Conservation (phyloP, 1,139 yeast genomes). For the Eremothecium sinecaudum region DNA sequence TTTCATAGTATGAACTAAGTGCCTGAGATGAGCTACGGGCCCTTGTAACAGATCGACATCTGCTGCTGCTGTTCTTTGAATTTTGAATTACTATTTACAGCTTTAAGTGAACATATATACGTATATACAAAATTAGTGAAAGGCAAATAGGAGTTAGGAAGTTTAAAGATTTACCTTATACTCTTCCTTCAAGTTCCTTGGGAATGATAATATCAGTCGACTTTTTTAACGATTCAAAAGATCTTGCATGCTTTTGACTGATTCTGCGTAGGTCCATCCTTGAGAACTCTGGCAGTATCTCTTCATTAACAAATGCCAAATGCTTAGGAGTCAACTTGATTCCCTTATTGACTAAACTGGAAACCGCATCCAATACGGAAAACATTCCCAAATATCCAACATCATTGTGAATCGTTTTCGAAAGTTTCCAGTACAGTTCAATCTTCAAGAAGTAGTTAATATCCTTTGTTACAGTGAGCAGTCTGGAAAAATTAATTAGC, state of each 20-base stretch:
- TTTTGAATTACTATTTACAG: too few relatives aligned
- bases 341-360: conserved; percentile 10
- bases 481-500: conserved; percentile 17
- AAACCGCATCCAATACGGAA: conserved; percentile 12
- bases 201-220: too few relatives aligned
- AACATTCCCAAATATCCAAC: conserved; percentile 11
- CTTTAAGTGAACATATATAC: too few relatives aligned
- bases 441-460: conserved; percentile 9
- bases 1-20: too few relatives aligned
- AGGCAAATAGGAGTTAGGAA: too few relatives aligned
- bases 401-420: conserved; percentile 8
- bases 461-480: conserved; percentile 10
- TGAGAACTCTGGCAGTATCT: conserved; percentile 12
- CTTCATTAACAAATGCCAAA: conserved; percentile 10
- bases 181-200: too few relatives aligned
- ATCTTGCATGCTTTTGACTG: too few relatives aligned
- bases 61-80: conserved; percentile 1
- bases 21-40: too few relatives aligned
- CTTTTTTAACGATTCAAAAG: too few relatives aligned
- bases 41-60: background rate
- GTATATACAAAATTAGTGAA: too few relatives aligned
- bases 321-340: conserved; percentile 11
- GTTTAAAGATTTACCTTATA: background rate
- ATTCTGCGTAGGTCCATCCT: too few relatives aligned
- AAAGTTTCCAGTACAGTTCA: conserved; percentile 9